phyloP scores from a whole-genome alignment of 1,284 basidiomycete genomes.

The Hypsizygus ulmarius region DNA sequence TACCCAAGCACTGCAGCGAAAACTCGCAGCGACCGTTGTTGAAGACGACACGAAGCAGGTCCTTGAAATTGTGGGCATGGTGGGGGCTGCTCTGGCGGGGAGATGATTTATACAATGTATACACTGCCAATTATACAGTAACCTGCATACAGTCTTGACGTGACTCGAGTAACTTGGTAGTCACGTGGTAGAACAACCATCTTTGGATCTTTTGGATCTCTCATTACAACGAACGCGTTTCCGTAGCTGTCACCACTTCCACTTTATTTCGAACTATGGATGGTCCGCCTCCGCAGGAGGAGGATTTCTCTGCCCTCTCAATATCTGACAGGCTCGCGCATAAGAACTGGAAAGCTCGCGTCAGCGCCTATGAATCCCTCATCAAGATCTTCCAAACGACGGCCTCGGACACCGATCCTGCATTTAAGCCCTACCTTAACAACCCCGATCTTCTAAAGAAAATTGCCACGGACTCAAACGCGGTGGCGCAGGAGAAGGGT shows the following conservation, averaged over 20 bases:
- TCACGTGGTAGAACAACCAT: conserved; percentile 19
- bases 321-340: conserved; percentile 83
- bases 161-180: conserved; percentile 1
- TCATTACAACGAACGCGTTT: conserved; percentile 16
- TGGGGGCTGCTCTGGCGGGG: conserved; percentile 55
- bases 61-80: conserved; percentile 54
- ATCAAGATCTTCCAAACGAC: conserved; percentile 85
- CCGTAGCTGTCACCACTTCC: conserved; percentile 7
- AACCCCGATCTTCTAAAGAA: conserved; percentile 81
- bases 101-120: conserved; percentile 31
- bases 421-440: conserved; percentile 86
- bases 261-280: conserved; percentile 59
- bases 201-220: conserved; percentile 12
- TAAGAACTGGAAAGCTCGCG: conserved; percentile 99
- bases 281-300: conserved; percentile 86
- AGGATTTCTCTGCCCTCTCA: conserved; percentile 86
- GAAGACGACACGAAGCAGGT: conserved; percentile 55
- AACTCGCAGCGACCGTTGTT: conserved; percentile 39
- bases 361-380: conserved; percentile 90
- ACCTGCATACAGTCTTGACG: too few relatives aligned
- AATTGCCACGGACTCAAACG: conserved; percentile 90
- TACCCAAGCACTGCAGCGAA: conserved; percentile 40
- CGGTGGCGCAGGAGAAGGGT: conserved; percentile 97
- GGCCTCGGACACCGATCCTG: conserved; percentile 90
- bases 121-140: too few relatives aligned